Conservation (phyloP, 345 rosid species). For the Populus alba region DNA sequence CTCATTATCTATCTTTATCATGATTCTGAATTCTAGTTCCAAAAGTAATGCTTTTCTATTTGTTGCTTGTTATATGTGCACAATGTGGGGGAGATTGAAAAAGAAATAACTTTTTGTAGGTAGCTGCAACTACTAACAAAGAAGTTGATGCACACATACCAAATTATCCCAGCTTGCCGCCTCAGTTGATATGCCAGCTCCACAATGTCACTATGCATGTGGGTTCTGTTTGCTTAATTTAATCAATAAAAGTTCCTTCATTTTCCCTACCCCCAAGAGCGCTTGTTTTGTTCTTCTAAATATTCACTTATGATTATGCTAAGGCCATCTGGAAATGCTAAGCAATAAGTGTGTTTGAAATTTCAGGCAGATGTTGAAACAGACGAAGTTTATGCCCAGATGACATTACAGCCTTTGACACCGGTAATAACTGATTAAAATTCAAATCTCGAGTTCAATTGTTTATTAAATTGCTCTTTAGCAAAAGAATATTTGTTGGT, state of each 20-base stretch:
- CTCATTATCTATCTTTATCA: not conserved
- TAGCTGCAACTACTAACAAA: slow-evolving; percentile 30
- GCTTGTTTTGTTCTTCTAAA: not conserved
- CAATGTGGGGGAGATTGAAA: not conserved
- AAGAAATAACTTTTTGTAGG: slow-evolving; percentile 12
- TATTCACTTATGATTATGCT: not conserved
- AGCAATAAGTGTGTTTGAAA: not conserved
- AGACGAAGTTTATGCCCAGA: slow-evolving; percentile 34
- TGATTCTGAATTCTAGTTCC: not conserved
- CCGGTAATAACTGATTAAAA: slow-evolving; percentile 7
- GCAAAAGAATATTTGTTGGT: not conserved
- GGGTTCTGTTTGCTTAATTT: slow-evolving; percentile 1
- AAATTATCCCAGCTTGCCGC: slow-evolving; percentile 32
- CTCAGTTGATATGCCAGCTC: slow-evolving; percentile 34
- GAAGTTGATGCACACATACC: slow-evolving; percentile 34
- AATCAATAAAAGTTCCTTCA: not conserved
- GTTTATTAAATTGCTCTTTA: not conserved
- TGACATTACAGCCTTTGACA: slow-evolving; percentile 32
- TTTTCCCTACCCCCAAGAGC: not conserved
- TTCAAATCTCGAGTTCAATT: not conserved
- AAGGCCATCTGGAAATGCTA: not conserved
- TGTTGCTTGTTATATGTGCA: not conserved
- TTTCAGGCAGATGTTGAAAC: slow-evolving; percentile 33
- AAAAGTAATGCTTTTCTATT: not conserved
- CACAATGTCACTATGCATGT: slow-evolving; percentile 35